Evolutionary conservation across 139 green algal species (phyloP).

Genomic region (Deuterostichococcus epilithicus): DNA sequence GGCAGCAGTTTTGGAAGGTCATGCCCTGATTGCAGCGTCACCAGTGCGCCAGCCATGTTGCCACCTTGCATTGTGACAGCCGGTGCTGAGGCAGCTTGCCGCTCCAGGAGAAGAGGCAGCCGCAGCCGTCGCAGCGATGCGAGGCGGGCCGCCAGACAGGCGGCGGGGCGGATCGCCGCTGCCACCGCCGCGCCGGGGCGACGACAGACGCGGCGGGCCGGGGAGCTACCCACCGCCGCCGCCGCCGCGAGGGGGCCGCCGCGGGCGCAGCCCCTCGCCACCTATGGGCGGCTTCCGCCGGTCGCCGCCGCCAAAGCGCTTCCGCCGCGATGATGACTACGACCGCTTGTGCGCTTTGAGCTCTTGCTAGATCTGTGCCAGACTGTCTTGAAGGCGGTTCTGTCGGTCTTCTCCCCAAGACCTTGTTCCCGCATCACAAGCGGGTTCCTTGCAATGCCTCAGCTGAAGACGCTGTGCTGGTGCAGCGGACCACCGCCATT

Average conservation of each 20-base stretch:
- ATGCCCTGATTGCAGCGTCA: no score
- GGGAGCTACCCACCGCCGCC: background rate
- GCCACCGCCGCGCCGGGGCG: conserved; percentile 10
- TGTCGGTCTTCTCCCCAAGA: no score
- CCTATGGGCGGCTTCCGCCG: conserved; percentile 20
- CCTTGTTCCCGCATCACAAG: no score
- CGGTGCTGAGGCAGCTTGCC: background rate
- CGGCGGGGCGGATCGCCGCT: conserved; percentile 4
- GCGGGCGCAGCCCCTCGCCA: conserved; percentile 16
- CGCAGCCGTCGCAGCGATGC: no score
- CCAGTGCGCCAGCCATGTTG: no score
- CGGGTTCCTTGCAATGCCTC: no score
- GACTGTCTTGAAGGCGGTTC: background rate
- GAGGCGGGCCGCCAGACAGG: background rate
- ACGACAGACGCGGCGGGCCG: background rate
- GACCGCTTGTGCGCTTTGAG: conserved; percentile 5
- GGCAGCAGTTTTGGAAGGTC: background rate
- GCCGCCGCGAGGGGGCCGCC: background rate
- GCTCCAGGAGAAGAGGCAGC: background rate
- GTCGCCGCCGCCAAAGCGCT: conserved; percentile 35
- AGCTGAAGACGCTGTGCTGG: no score
- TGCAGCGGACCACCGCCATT: background rate
- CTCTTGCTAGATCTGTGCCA: background rate
- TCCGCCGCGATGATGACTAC: conserved; percentile 33
- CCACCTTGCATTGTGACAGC: background rate